Base-by-base conservation (phyloP, 306 rosid genomes). In the Cucurbita maxima region DNA sequence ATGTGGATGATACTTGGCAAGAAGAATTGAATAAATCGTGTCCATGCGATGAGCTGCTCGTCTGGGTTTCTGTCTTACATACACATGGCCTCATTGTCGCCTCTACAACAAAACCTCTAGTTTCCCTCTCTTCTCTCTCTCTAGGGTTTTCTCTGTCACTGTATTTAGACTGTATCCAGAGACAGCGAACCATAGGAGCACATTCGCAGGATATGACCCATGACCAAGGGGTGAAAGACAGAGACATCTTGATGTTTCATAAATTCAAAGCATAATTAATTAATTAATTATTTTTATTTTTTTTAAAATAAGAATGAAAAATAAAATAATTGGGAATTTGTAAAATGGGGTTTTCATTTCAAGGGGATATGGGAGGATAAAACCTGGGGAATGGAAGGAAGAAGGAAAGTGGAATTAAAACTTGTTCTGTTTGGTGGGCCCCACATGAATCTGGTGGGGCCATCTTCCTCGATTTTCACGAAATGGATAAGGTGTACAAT, bases 21-120 rank as follows among this genome's bases (percentile, higher is more conserved):
- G 53, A 76, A 30, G 79, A 76, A 78, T 76, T 22, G 19, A 81
- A 61, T 66, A 78, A 79, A 79, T 81, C 96, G 98, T 90, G 97
- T 87, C 98, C 76, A 64, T 10, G n/a, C 44, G 43, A 10, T 10
- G 76, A 76, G 74, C 6, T 72, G 79, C 81, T 83, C 75, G 83
- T 83, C 77, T 79, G 82, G 87, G 77, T 16, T 58, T 56, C 63
- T 81, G 81, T 87, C 82, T 87, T 38, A 3, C 43, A 77, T 80
- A 87, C 96, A 87, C 92, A 82, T 90, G 96, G 96, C 97, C 10
- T 45, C 44, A 68, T 56, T 72, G 34, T 76, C 75, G 68, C 80
- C 76, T 69, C 76, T 77, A 36, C 77, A 41, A 70, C 12, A 3
- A 34, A 70, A 50, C 25, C 25, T 69, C 57, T 44, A 45, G 6